Conservation (phyloP, 192 early-diverging fungal species). For the Spizellomyces sp. region DNA sequence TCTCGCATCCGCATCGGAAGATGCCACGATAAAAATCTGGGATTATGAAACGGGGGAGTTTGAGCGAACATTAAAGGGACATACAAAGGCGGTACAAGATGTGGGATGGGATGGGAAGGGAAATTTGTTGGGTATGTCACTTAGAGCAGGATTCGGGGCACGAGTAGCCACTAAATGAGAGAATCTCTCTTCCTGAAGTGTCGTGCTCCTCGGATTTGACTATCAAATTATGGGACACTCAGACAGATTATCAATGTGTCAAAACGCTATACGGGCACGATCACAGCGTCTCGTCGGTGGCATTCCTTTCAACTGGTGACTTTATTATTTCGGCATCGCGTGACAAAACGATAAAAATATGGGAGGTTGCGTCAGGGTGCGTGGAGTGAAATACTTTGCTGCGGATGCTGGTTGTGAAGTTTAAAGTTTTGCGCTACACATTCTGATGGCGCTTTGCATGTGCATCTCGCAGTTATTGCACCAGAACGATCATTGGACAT, state of each 20-base stretch:
- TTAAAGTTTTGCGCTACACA: too few species aligned
- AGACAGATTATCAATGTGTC: constrained; percentile 79
- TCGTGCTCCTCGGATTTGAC: constrained; percentile 91
- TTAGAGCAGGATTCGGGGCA: background rate
- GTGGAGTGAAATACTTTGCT: background rate
- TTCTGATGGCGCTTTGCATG: too few species aligned
- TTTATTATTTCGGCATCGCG: constrained; percentile 85
- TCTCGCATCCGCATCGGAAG: constrained; percentile 87
- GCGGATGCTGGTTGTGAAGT: too few species aligned
- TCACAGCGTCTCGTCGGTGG: constrained; percentile 85
- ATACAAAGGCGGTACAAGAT: constrained; percentile 94
- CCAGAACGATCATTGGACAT: constrained; percentile 79
- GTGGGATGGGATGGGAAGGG: constrained; percentile 83
- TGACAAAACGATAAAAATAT: constrained; percentile 88
- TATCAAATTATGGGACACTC: constrained; percentile 90
- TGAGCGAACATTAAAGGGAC: constrained; percentile 91
- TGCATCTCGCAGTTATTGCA: constrained; percentile 62
- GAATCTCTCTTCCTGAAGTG: constrained; percentile 40
- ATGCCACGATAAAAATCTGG: constrained; percentile 91
- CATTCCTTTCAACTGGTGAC: constrained; percentile 74
- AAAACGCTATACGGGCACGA: constrained; percentile 90
- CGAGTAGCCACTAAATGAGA: constrained; percentile 1
- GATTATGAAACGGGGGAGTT: constrained; percentile 92
- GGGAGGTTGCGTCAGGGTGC: constrained; percentile 83
- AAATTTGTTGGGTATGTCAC: constrained; percentile 66